Evolutionary conservation across 495 filamentous ascomycete species (phyloP), one percentile per base, ranked within the genome.

Genomic region (Ascodesmis nigricans): DNA sequence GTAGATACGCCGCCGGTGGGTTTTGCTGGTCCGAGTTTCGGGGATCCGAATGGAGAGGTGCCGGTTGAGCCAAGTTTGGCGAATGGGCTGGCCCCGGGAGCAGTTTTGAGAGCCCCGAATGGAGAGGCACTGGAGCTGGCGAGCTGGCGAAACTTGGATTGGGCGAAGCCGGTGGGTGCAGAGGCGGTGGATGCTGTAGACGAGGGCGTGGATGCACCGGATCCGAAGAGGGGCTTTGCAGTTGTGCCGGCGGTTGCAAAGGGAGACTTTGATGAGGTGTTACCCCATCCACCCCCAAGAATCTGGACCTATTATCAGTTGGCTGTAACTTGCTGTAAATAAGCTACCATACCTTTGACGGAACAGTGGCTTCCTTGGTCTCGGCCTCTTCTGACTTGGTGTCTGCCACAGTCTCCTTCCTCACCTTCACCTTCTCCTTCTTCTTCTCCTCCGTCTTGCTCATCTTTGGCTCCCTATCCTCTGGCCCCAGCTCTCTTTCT

Each of bases 61-160:
- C 10, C 14, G 4, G 24, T 27, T n/a, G 43, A 28, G 16, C 35
- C 23, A n/a, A n/a, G n/a, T n/a, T n/a, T n/a, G n/a, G n/a, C n/a
- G n/a, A n/a, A n/a, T n/a, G n/a, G n/a, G n/a, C n/a, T n/a, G n/a
- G n/a, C n/a, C n/a, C n/a, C n/a, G n/a, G n/a, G n/a, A n/a, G n/a
- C n/a, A n/a, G n/a, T n/a, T n/a, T n/a, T 38, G 11, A 52, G 29
- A 32, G 39, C 20, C 18, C 44, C 38, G 23, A 52, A 52, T 9
- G 49, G 49, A 8, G 48, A 51, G 30, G 47, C 26, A 3, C 39
- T 22, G 11, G 46, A 40, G 17, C 39, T 36, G 5, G 47, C 36
- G 26, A 50, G 24, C 4, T 43, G 25, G 22, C 66, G 56, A 42
- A 75, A 59, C 9, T 61, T 60, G 5, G 71, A 74, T 10, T 65